Base-by-base conservation (phyloP, 176 grass and related monocot species). In the Secale cereale region DNA sequence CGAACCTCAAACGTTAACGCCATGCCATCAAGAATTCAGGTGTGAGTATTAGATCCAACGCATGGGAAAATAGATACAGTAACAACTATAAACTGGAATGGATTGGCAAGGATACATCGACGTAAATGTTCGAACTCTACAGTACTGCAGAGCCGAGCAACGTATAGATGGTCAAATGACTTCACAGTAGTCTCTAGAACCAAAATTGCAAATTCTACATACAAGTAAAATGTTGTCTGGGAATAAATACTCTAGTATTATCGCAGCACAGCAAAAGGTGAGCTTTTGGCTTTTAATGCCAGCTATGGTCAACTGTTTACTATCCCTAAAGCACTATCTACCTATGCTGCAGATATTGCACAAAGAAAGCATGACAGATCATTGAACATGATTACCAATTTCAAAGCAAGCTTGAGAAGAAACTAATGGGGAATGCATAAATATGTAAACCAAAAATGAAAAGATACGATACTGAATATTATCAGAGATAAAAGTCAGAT, bases 11-110 rank as follows among this genome's bases (percentile, higher is more conserved):
- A 62, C 62, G 23, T n/a, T 35, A 23, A 72, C 40, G 23, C 61
- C 14, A 77, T 52, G 69, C 29, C 71, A 78, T 74, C 13, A 62
- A 90, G 76, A 81, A 79, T 59, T 61, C 59, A 85, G n/a, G 71
- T 85, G 61, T 10, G 59, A 85, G 30, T 46, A 74, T 59, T 80
- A 66, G 68, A 59, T 81, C 69, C 60, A 76, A 74, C 29, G 50
- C 22, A 86, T 26, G 73, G 50, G 11, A 81, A 66, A 60, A 26
- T 30, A 12, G 14, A 50, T 59, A 82, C n/a, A 8, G 14, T 15
- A 46, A 62, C 25, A 33, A 48, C 60, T 59, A 25, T 27, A 36
- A 59, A 68, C 14, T 57, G 22, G 13, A 35, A 22, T 36, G 29
- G 12, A 76, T 43, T 62, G 88, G 70, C 36, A 83, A 37, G 26